Evolutionary conservation across 352 stramenopile genomes (phyloP), one percentile per base, ranked within the genome.

Genomic region (Hyaloperonospora brassicae): DNA sequence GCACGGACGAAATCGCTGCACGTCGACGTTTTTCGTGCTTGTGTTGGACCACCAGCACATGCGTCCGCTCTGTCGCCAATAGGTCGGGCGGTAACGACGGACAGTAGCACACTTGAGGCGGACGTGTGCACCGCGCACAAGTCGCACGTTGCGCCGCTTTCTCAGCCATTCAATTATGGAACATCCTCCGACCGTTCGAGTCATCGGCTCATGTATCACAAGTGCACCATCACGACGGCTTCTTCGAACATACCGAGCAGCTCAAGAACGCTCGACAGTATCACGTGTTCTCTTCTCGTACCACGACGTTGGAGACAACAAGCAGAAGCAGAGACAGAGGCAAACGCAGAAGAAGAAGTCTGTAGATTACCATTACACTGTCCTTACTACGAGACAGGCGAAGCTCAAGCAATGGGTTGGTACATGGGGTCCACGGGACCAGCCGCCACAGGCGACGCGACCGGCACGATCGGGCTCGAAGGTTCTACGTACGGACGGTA

Each of bases 401-500:
- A 67, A 66, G 51, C 62, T 80, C 80, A 84, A 66, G 73, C 72
- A 50, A 64, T 79, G 44, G 65, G 42, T 67, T 83, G 72, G 70
- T 62, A 84, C 47, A 67, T 59, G 9, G 72, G 66, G 22, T 77
- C 68, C 43, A 77, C 68, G 12, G 62, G 56, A 42, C 67, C 67
- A 12, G 61, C 54, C 38, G 61, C 62, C n/a, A 62, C 58, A 52
- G 67, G 25, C 23, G 50, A 53, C 23, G 66, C 55, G 22, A 52
- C 62, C 31, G 73, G 71, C 50, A 85, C 71, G 24, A 82, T 68
- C 52, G 66, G 67, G 31, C 72, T 59, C 50, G 69, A 77, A 39
- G 82, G 83, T 64, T 89, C 83, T 42, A 89, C 79, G 72, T 90
- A 93, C 50, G 79, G 80, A 58, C 70, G 83, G 74, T 87, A 79